Conservation (phyloP, 768 basidiomycete genomes). For the Trametes cubensis region DNA sequence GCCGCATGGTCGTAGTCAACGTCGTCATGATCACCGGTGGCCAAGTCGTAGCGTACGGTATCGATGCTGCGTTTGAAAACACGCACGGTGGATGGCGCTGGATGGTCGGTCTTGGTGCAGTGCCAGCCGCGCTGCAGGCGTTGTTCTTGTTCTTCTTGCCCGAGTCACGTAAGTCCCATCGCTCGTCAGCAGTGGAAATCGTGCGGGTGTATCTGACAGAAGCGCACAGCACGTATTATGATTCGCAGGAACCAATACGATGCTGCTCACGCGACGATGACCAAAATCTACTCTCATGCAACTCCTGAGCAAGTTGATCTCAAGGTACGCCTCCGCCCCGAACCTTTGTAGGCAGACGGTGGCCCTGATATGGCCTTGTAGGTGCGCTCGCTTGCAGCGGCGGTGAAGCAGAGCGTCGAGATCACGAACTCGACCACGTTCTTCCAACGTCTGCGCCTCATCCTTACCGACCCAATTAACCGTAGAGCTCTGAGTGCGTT, state of each 20-base stretch:
- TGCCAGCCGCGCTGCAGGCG: conserved; percentile 69
- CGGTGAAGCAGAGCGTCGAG: conserved; percentile 63
- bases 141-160: conserved; percentile 65
- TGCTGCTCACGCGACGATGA: conserved; percentile 56
- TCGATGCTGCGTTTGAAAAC: conserved; percentile 66
- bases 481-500: conserved; percentile 69
- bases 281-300: conserved; percentile 71
- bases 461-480: conserved; percentile 59
- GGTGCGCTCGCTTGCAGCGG: conserved; percentile 60
- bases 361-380: conserved; percentile 25
- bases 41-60: conserved; percentile 78
- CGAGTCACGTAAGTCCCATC: conserved; percentile 65
- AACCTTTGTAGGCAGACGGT: background rate
- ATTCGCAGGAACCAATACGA: conserved; percentile 56
- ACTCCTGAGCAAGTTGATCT: conserved; percentile 64
- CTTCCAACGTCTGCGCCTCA: conserved; percentile 53
- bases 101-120: conserved; percentile 79
- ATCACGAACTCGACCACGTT: conserved; percentile 67
- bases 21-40: conserved; percentile 82
- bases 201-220: background rate
- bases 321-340: conserved; percentile 46
- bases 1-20: conserved; percentile 80
- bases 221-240: conserved; percentile 57
- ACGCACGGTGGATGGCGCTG: conserved; percentile 73
- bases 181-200: too few relatives aligned